Evolutionary conservation across 306 rosid genomes (phyloP).

Genomic region (Cajanus cajan): DNA sequence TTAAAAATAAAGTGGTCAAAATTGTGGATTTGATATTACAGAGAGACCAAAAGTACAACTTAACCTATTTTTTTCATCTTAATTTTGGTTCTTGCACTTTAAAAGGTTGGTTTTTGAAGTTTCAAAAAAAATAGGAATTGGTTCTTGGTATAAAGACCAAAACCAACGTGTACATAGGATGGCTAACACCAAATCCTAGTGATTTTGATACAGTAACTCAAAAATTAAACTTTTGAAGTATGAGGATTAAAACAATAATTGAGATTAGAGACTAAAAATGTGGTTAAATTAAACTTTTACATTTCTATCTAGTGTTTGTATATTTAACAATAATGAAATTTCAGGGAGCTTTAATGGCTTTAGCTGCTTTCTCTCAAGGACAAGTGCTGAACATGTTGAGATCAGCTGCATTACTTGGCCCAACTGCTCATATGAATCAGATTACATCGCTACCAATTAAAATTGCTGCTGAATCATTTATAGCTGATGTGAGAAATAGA

Average conservation of each 20-base stretch:
- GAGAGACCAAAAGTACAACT: too few relatives aligned
- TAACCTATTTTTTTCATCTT: not conserved
- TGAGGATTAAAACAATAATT: not conserved
- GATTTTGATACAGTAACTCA: not conserved
- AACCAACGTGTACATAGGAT: not conserved
- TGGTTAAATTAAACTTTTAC: not conserved
- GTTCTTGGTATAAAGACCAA: not conserved
- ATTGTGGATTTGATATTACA: too few relatives aligned
- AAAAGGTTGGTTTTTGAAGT: not conserved
- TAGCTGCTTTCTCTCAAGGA: conserved; percentile 59
- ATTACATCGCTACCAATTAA: conserved; percentile 44
- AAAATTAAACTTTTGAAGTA: not conserved
- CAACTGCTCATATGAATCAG: conserved; percentile 69
- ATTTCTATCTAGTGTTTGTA: not conserved
- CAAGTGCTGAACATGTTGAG: conserved; percentile 47
- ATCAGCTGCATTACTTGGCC: conserved; percentile 77
- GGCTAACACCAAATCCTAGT: not conserved
- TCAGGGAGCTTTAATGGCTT: conserved; percentile 72
- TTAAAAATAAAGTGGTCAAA: too few relatives aligned
- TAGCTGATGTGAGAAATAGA: conserved; percentile 48
- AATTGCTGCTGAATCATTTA: conserved; percentile 50
- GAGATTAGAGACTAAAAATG: not conserved
- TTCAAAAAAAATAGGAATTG: too few relatives aligned
- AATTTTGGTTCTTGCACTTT: not conserved
- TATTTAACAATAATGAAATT: conserved; percentile 23